These are phyloP conservation scores for Luffa acutangula DNA, from an alignment of 306 rosid species.

Conservation along the genomic window DNA sequence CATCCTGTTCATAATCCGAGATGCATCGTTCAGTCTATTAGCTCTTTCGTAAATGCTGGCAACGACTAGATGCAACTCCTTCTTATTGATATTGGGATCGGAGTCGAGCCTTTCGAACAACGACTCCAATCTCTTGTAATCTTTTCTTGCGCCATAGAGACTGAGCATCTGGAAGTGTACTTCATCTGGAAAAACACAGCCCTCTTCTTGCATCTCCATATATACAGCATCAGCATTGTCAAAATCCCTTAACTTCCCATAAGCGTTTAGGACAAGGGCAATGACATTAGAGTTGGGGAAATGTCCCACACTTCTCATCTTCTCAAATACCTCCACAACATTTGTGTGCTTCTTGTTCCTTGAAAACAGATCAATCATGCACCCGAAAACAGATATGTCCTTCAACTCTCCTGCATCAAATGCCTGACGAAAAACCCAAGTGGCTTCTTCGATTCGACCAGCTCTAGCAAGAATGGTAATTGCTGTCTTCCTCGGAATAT, in stretches of 20 bases:
- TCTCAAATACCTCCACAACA: slow-evolving; percentile 72
- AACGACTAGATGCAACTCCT: slow-evolving; percentile 78
- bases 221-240: slow-evolving; percentile 71
- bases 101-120: slow-evolving; percentile 57
- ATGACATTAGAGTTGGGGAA: slow-evolving; percentile 80
- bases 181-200: slow-evolving; percentile 69
- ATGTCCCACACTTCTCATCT: slow-evolving; percentile 65
- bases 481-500: slow-evolving; percentile 73
- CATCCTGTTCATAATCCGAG: slow-evolving; percentile 60
- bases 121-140: slow-evolving; percentile 48
- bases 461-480: slow-evolving; percentile 69
- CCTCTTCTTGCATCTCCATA: slow-evolving; percentile 61
- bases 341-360: slow-evolving; percentile 57
- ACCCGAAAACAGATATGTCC: slow-evolving; percentile 63
- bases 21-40: slow-evolving; percentile 63
- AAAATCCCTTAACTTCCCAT: slow-evolving; percentile 69
- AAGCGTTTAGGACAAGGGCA: slow-evolving; percentile 79
- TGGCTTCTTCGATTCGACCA: slow-evolving; percentile 85
- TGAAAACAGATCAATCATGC: slow-evolving; percentile 70
- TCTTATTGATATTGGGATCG: slow-evolving; percentile 74
- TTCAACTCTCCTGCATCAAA: slow-evolving; percentile 62
- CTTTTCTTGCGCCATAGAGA: slow-evolving; percentile 59
- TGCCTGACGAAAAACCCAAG: slow-evolving; percentile 91
- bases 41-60: slow-evolving; percentile 72
- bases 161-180: slow-evolving; percentile 90